phyloP scores from a whole-genome alignment of 2,329 filamentous ascomycete species.

The Microcyclospora pomicola region DNA sequence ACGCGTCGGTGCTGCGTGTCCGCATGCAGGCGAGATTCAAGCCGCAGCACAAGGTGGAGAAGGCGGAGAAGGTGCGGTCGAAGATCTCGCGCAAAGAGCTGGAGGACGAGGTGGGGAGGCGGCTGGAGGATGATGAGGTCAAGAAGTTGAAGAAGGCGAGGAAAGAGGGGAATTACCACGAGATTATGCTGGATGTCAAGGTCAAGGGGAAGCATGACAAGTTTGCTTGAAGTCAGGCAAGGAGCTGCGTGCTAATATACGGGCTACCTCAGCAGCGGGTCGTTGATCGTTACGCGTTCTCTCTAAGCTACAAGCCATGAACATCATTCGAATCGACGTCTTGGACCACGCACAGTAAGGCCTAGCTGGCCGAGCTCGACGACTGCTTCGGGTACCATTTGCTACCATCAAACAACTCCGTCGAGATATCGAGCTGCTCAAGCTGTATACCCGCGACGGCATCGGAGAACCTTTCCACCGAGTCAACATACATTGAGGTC shows the following conservation, averaged over 20 bases:
- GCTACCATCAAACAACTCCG: no score
- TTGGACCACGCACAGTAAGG: no score
- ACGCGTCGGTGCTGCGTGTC: conserved; percentile 57
- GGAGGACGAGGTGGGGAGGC: conserved; percentile 18
- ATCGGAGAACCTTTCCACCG: no score
- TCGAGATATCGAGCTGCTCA: no score
- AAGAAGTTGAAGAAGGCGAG: conserved; percentile 67
- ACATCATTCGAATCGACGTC: no score
- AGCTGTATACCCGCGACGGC: no score
- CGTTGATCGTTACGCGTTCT: no score
- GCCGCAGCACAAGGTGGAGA: conserved; percentile 61
- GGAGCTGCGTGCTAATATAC: background rate
- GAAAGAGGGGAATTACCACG: conserved; percentile 79
- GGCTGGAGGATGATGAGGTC: conserved; percentile 61
- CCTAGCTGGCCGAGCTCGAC: no score
- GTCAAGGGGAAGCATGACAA: conserved; percentile 92
- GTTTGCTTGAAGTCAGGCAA: conserved; percentile 32
- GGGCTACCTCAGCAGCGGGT: no score
- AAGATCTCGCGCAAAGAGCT: conserved; percentile 72
- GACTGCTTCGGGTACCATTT: no score
- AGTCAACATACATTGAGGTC: no score
- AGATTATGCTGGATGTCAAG: conserved; percentile 71
- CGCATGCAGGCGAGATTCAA: conserved; percentile 96
- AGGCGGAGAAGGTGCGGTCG: conserved; percentile 69
- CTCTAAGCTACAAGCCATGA: no score